Evolutionary conservation across 2,329 filamentous ascomycete genomes (phyloP).

Genomic region (Amauroascus verrucosus): DNA sequence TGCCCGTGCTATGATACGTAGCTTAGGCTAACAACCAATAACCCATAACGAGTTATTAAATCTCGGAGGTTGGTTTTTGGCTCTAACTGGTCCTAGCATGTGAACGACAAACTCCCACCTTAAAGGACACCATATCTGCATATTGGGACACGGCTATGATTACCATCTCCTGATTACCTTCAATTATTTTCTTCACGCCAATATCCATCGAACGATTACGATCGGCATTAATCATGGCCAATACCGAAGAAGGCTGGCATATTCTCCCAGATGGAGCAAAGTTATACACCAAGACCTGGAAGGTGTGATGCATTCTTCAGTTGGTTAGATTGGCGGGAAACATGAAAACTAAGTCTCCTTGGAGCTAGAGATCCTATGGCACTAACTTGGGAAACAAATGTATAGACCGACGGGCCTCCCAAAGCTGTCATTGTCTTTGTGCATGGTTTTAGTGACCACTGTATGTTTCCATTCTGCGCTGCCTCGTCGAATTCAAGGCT

Average conservation of each 20-base stretch:
- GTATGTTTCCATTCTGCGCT: slow-evolving; percentile 23
- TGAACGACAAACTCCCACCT: too few relatives aligned
- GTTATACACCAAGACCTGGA: slow-evolving; percentile 54
- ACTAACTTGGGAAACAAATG: not conserved
- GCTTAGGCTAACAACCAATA: too few relatives aligned
- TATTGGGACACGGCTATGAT: not conserved
- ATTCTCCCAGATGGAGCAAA: slow-evolving; percentile 43
- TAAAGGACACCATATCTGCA: not conserved
- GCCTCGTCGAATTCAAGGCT: not conserved
- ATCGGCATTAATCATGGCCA: slow-evolving; percentile 22
- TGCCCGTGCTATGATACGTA: too few relatives aligned
- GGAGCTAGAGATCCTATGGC: not conserved
- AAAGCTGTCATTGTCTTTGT: slow-evolving; percentile 69
- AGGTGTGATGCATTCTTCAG: too few relatives aligned
- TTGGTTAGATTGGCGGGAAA: too few relatives aligned
- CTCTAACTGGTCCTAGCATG: too few relatives aligned
- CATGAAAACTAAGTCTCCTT: too few relatives aligned
- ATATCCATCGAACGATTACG: not conserved
- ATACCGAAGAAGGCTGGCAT: slow-evolving; percentile 43
- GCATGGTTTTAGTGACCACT: slow-evolving; percentile 84
- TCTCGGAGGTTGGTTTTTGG: too few relatives aligned
- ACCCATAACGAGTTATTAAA: too few relatives aligned
- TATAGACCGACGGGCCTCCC: slow-evolving; percentile 45
- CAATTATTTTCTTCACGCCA: not conserved
- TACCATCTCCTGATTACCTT: not conserved